Evolutionary conservation across 2,329 filamentous ascomycete genomes (phyloP).

Genomic region (Pseudogymnoascus sp.): DNA sequence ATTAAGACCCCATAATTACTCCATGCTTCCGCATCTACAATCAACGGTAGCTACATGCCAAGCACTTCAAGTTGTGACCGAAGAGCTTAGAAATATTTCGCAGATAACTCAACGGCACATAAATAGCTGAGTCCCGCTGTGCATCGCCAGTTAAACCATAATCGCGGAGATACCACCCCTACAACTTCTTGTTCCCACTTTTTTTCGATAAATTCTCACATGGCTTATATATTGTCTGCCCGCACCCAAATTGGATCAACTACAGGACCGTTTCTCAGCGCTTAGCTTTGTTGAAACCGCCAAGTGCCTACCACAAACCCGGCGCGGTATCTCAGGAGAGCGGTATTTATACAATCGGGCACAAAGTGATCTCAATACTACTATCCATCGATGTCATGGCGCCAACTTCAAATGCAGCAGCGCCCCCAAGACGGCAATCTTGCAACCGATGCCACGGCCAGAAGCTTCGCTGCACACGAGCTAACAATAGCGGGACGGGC

Average conservation of each 20-base stretch:
- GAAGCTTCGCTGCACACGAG: neutral
- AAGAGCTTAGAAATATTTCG: neutral
- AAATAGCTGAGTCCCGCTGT: neutral
- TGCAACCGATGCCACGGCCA: neutral
- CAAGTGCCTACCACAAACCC: neutral
- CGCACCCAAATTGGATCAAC: neutral
- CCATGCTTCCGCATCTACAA: neutral
- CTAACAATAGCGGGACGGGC: neutral
- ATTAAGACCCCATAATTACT: neutral
- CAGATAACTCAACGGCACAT: neutral
- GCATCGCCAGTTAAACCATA: neutral
- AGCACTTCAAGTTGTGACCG: neutral
- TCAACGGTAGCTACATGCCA: neutral
- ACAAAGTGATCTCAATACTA: neutral
- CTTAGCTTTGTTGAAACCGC: neutral
- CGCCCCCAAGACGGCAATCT: neutral
- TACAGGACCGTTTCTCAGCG: neutral
- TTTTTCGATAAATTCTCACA: neutral
- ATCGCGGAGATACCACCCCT: neutral
- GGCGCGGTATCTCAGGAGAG: neutral
- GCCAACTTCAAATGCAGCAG: neutral
- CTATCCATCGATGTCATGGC: neutral
- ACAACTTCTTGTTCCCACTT: neutral
- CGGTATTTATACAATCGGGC: neutral
- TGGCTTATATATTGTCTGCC: neutral